Conservation (phyloP, 495 filamentous ascomycete species). For the Lasiosphaeria ovina region DNA sequence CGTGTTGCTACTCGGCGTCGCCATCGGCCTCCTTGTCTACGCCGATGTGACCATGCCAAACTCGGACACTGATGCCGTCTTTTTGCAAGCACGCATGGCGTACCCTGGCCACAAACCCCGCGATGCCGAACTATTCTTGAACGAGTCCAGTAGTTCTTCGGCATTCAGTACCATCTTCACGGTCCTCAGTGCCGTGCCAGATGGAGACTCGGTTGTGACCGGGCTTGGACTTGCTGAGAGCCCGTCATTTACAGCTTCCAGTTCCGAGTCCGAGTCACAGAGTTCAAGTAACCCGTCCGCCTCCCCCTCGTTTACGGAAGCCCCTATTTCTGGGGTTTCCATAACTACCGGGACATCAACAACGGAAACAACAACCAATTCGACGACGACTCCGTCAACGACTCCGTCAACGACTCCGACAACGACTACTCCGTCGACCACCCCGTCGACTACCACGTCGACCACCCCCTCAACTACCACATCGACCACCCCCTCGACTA, state of each 20-base stretch:
- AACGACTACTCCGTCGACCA: neutral
- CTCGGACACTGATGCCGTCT: conserved; percentile 25
- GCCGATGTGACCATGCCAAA: conserved; percentile 31
- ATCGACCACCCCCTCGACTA: neutral
- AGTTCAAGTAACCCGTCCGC: too few relatives aligned
- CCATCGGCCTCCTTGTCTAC: conserved; percentile 29
- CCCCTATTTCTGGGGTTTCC: too few relatives aligned
- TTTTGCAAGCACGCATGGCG: conserved; percentile 21
- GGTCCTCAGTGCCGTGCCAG: too few relatives aligned
- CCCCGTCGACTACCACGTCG: too few relatives aligned
- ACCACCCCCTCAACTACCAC: neutral
- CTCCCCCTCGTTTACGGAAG: too few relatives aligned
- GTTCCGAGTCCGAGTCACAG: too few relatives aligned
- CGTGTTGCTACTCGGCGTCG: conserved; percentile 24
- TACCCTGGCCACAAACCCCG: conserved; percentile 7
- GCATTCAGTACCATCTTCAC: too few relatives aligned
- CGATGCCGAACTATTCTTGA: conserved; percentile 2
- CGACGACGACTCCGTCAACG: neutral
- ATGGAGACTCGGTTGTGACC: too few relatives aligned
- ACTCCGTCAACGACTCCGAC: neutral
- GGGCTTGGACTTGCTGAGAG: too few relatives aligned
- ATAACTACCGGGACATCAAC: too few relatives aligned
- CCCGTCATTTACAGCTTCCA: too few relatives aligned
- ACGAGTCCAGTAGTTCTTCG: neutral
- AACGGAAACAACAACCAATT: too few relatives aligned